Evolutionary conservation across 305 asterid species (phyloP), one percentile per base, ranked within the genome.

Genomic region (Striga hermonthica): DNA sequence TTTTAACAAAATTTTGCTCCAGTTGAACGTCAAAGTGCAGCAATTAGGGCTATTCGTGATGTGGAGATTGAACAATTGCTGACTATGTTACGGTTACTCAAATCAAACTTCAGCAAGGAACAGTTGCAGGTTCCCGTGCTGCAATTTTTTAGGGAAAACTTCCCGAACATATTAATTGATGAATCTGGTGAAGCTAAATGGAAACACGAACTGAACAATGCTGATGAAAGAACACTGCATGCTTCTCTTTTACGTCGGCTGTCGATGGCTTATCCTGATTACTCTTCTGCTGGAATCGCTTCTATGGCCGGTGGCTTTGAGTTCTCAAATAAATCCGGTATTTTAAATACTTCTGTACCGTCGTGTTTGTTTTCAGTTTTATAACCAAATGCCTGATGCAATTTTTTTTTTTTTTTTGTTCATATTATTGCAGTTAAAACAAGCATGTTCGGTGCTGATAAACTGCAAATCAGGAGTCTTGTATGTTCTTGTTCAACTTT

Each of bases 41-140:
- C 98, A 75, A 80, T 86, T 71, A 85, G 87, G 83, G 95, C 94
- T 63, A 84, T 88, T 39, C 88, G 93, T 15, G 89, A 86, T 82
- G 77, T 82, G 70, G 89, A 88, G 72, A 81, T 86, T 61, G 91
- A 83, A 73, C 93, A 79, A 75, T 58, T 83, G 63, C 62, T 22
- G 60, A 85, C 92, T 65, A 82, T 65, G 82, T 41, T 86, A 66
- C 81, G 64, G 56, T 68, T 88, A 64, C 77, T 84, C 13, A 76
- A 80, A 59, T 88, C 95, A 41, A 65, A 75, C 70, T 78, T 84
- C 76, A 75, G 62, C 74, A 50, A 83, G 66, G 96, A 84, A 61
- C 89, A 83, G 66, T 75, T 80, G 66, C 83, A 82, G 66, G 67
- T 74, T 77, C 95, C 96, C 4, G 79, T 82, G 7, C 59, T 69